phyloP scores from a whole-genome alignment of 2,329 filamentous ascomycete species.

The Penicillium rolfsii region DNA sequence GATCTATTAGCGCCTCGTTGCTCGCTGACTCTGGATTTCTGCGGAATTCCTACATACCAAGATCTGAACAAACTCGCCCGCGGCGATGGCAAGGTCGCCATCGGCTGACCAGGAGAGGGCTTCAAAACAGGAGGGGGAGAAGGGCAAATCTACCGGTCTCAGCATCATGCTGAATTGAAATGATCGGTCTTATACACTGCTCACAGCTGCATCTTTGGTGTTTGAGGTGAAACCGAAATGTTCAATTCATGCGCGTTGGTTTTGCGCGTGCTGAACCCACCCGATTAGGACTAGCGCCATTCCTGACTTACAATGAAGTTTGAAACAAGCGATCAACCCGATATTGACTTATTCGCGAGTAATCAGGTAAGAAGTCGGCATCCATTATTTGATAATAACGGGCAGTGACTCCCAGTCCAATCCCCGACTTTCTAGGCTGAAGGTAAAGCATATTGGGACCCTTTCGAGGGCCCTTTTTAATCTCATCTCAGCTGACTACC shows the following conservation, averaged over 20 bases:
- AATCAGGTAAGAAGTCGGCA: background rate
- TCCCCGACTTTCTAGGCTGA: background rate
- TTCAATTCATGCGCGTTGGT: background rate
- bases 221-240: background rate
- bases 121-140: conserved; percentile 56
- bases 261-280: conserved; percentile 6
- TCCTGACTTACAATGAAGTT: background rate
- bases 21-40: conserved; percentile 3
- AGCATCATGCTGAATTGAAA: conserved; percentile 29
- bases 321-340: too few relatives aligned
- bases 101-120: conserved; percentile 64
- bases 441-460: background rate
- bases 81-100: conserved; percentile 60
- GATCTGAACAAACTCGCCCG: conserved; percentile 59
- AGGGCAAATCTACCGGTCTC: conserved; percentile 42
- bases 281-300: conserved; percentile 27
- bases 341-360: background rate
- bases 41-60: conserved; percentile 42
- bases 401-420: background rate
- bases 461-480: background rate
- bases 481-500: background rate
- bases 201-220: background rate
- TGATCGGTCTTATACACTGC: too few relatives aligned
- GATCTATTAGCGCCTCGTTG: conserved; percentile 4
- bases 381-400: background rate